These are phyloP conservation scores for Scheffersomyces insectosa DNA, from an alignment of 1,139 yeast species.

Conservation along the genomic window DNA sequence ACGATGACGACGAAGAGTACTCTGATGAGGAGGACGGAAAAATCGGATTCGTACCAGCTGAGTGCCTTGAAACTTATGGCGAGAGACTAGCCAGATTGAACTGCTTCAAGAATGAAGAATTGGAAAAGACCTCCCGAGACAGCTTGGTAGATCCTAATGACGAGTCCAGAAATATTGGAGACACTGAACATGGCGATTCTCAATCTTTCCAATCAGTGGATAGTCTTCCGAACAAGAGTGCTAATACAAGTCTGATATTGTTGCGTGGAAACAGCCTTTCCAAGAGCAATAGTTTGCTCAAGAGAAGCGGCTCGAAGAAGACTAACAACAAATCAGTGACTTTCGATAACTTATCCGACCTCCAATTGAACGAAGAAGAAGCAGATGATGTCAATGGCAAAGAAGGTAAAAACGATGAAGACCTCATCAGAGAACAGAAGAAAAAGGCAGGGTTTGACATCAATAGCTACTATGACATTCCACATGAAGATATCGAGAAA, in stretches of 20 bases:
- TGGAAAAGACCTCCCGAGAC: conserved; percentile 42
- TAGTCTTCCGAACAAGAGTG: not conserved
- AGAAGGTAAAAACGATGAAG: conserved; percentile 11
- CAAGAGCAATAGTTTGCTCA: conserved; percentile 10
- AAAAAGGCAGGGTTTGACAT: conserved; percentile 17
- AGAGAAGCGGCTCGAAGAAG: conserved; percentile 9
- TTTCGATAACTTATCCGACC: conserved; percentile 38
- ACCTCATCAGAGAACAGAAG: conserved; percentile 13
- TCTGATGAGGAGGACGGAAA: conserved; percentile 56
- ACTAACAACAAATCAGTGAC: conserved; percentile 37
- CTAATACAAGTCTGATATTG: too few relatives aligned
- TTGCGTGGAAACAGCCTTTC: conserved; percentile 4
- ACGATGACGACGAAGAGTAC: conserved; percentile 6
- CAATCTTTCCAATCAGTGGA: not conserved
- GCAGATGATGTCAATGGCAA: conserved; percentile 15
- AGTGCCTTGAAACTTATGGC: conserved; percentile 85
- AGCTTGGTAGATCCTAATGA: conserved; percentile 1
- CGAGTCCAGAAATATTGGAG: not conserved
- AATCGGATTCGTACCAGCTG: conserved; percentile 96
- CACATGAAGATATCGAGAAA: conserved; percentile 20
- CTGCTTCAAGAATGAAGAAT: conserved; percentile 87
- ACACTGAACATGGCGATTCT: not conserved
- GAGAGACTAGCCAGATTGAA: conserved; percentile 90
- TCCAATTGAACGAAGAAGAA: conserved; percentile 26
- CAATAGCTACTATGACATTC: conserved; percentile 21